Percentiles rank a stretch among this genome's conserved stretches.
Conservation (phyloP, 2,329 filamentous ascomycete species). For the Dactylonectria macrodidyma region DNA sequence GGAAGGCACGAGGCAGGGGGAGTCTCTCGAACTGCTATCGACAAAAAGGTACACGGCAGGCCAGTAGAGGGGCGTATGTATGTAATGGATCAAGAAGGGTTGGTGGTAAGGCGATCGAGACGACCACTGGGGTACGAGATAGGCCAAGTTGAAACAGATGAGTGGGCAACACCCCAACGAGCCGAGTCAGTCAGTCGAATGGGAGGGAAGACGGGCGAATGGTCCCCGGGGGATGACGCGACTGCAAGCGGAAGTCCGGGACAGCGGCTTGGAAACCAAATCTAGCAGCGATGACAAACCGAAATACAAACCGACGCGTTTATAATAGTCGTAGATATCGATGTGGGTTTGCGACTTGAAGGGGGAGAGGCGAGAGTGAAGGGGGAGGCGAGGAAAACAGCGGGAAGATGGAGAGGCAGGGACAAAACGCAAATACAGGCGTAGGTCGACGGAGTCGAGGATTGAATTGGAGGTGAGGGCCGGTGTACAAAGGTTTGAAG, state of each 20-base stretch:
- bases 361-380: not conserved
- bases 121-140: slow-evolving; percentile 39
- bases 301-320: slow-evolving; percentile 5
- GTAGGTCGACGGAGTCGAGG: slow-evolving; percentile 22
- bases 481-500: slow-evolving; percentile 15
- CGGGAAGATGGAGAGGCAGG: not conserved
- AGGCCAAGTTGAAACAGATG: slow-evolving; percentile 42
- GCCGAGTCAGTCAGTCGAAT: slow-evolving; percentile 42
- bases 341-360: slow-evolving; percentile 11
- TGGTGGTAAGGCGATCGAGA: slow-evolving; percentile 40
- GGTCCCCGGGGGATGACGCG: slow-evolving; percentile 42
- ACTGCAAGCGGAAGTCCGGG: slow-evolving; percentile 42
- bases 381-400: not conserved
- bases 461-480: slow-evolving; percentile 27
- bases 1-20: slow-evolving; percentile 24
- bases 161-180: slow-evolving; percentile 37
- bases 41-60: slow-evolving; percentile 21
- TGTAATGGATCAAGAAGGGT: slow-evolving; percentile 35
- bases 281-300: slow-evolving; percentile 17
- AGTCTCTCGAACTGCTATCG: slow-evolving; percentile 16
- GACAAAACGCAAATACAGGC: slow-evolving; percentile 13
- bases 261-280: slow-evolving; percentile 16
- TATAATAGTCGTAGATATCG: slow-evolving; percentile 18
- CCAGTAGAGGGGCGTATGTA: slow-evolving; percentile 23
- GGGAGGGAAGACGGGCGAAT: slow-evolving; percentile 37